Percentiles rank a stretch among this genome's conserved stretches.
phyloP scores from a whole-genome alignment of 2,329 filamentous ascomycete species.

The Talaromyces sp. region DNA sequence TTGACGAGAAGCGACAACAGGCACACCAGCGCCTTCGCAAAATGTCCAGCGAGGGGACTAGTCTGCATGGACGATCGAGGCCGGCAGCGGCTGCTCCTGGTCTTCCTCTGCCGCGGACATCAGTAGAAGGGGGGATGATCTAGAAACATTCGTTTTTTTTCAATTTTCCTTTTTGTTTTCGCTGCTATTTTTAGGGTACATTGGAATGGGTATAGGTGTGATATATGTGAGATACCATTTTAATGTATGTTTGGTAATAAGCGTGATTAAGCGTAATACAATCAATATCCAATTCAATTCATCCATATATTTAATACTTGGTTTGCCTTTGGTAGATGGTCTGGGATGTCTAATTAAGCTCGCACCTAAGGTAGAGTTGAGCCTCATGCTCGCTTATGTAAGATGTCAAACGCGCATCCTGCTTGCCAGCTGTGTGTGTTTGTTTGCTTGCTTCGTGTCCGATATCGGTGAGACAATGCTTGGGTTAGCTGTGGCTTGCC shows the following conservation, averaged over 20 bases:
- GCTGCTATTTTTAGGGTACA: not conserved
- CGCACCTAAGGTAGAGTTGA: too few species aligned
- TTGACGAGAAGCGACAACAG: conserved; percentile 36
- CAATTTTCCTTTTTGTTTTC: not conserved
- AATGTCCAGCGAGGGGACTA: conserved; percentile 46
- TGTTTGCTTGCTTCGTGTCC: not conserved
- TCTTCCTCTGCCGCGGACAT: conserved; percentile 23
- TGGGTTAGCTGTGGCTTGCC: not conserved
- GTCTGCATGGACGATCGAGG: conserved; percentile 41
- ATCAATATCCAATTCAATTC: not conserved
- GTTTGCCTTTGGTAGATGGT: too few species aligned
- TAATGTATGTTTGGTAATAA: not conserved
- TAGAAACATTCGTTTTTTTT: conserved; percentile 15
- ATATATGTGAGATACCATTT: not conserved
- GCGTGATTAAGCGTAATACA: not conserved
- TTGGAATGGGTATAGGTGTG: not conserved
- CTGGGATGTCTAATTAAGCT: too few species aligned
- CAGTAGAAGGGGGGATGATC: conserved; percentile 34
- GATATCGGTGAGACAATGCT: not conserved
- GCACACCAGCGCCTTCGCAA: conserved; percentile 40
- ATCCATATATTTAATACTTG: too few species aligned
- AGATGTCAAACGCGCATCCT: not conserved
- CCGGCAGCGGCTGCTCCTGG: conserved; percentile 29
- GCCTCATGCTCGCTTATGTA: too few species aligned
- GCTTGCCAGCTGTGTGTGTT: not conserved